These are phyloP conservation scores for Thelonectria discophora DNA, from an alignment of 2,329 filamentous ascomycete genomes.

Conservation along the genomic window DNA sequence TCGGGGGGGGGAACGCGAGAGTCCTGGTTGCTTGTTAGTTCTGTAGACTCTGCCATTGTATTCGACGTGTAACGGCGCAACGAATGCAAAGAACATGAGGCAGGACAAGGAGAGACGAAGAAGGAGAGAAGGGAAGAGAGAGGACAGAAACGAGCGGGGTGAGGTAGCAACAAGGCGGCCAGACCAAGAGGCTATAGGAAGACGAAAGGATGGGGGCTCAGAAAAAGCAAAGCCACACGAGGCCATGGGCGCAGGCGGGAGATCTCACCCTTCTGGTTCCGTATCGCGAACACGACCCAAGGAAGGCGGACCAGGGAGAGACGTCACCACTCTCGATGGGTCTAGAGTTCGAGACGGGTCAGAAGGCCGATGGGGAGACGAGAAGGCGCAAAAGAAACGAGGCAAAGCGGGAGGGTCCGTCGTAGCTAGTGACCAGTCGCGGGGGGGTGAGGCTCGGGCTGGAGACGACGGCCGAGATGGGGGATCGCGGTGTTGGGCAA, in stretches of 20 bases:
- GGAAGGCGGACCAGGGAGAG: slow-evolving; percentile 35
- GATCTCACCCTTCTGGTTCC: slow-evolving; percentile 31
- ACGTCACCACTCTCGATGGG: slow-evolving; percentile 41
- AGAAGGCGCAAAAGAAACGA: slow-evolving; percentile 21
- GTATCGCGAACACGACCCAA: slow-evolving; percentile 42
- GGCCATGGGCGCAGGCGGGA: slow-evolving; percentile 25
- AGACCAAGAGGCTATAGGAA: slow-evolving; percentile 5
- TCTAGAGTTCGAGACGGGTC: slow-evolving; percentile 32
- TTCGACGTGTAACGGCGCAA: slow-evolving; percentile 18
- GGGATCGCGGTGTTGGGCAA: slow-evolving; percentile 16
- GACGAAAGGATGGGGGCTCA: slow-evolving; percentile 10
- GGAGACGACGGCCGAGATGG: slow-evolving; percentile 41
- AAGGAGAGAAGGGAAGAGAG: slow-evolving; percentile 6
- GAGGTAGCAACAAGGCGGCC: slow-evolving; percentile 2
- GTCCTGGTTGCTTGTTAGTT: slow-evolving; percentile 47
- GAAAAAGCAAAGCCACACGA: slow-evolving; percentile 19
- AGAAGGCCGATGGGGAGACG: slow-evolving; percentile 21
- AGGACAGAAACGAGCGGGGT: slow-evolving; percentile 4
- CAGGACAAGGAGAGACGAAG: slow-evolving; percentile 1
- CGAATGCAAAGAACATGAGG: slow-evolving; percentile 30
- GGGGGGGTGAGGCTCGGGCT: slow-evolving; percentile 42
- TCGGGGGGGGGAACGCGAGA: slow-evolving; percentile 28
- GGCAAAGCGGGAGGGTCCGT: slow-evolving; percentile 32
- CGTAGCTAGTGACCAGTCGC: slow-evolving; percentile 25
- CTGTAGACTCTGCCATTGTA: slow-evolving; percentile 43